These are phyloP conservation scores for Craspedostauros australis DNA, from an alignment of 108 stramenopile genomes.

Conservation along the genomic window DNA sequence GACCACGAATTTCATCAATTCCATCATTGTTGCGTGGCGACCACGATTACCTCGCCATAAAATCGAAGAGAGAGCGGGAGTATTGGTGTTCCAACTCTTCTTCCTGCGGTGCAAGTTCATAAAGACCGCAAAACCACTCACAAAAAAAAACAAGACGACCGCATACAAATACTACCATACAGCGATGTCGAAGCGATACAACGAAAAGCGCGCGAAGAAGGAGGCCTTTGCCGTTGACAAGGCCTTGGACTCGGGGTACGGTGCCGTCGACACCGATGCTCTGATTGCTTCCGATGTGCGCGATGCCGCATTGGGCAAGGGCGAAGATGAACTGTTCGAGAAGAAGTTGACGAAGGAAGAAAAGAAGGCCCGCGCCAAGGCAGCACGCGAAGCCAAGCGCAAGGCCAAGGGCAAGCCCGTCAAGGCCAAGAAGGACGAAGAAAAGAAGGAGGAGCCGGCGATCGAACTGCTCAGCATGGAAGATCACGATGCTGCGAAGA, in stretches of 20 bases:
- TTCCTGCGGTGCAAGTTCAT: no score
- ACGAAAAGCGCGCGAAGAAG: conserved; percentile 60
- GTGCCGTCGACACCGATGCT: conserved; percentile 51
- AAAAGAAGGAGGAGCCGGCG: conserved; percentile 29
- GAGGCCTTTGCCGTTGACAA: conserved; percentile 57
- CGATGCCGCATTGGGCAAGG: conserved; percentile 87
- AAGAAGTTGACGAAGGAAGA: conserved; percentile 90
- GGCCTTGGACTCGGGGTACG: conserved; percentile 67
- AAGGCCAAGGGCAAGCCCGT: conserved; percentile 48
- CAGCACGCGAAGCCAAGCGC: conserved; percentile 84
- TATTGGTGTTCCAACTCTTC: no score
- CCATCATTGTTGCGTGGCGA: no score
- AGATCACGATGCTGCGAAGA: conserved; percentile 45
- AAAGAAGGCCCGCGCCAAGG: conserved; percentile 86
- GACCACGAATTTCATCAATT: no score
- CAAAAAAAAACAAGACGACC: no score
- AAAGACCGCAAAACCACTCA: no score
- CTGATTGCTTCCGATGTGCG: conserved; percentile 45
- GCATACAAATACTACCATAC: not conserved
- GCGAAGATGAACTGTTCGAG: conserved; percentile 85
- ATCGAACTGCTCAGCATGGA: not conserved
- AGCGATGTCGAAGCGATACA: conserved; percentile 36
- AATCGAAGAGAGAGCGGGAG: no score
- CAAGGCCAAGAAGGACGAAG: conserved; percentile 34
- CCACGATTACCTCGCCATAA: no score